Base-by-base conservation (phyloP, 352 stramenopile species). In the Pythium guiyangense region DNA sequence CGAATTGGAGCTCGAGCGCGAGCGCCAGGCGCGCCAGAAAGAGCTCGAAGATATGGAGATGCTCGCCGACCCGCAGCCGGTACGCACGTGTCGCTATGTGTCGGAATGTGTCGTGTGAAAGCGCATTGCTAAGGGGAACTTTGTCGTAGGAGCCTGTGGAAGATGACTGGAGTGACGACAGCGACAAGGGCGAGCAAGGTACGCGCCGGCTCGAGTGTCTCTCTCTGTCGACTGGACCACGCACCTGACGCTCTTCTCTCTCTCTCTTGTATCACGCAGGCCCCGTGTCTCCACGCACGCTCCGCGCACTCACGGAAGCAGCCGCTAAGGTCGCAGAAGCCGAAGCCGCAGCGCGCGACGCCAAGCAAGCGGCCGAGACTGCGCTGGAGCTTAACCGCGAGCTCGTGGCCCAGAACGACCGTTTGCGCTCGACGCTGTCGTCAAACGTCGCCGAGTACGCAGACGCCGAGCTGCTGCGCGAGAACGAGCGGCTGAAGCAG, bases 311-410 rank as follows among this genome's bases (percentile, higher is more conserved):
- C 10, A 91, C 78, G 3, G 81, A 89, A 57, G 83, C 79, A 0
- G 83, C 79, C 1, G 74, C 76, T 3, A 90, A 88, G 66, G 82
- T 92, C 39, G 82, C 82, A 0, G 82, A 92, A 52, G 82, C 82
- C 0, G 82, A 92, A 45, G 69, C 79, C 17, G 77, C 77, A 1
- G 82, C 82, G 14, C 69, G 80, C n/a, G 82, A 92, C 49, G 82
- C 82, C 11, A 90, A 92, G 56, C 62, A 75, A 20, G 78, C 78
- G 42, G 78, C 78, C 20, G 77, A 84, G 55, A 59, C 73, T 11
- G 78, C 78, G 5, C 49, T 88, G 26, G 73, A 86, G 61, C 57
- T 86, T 1, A 88, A 86, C 66, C 73, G 68, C 25, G 78, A 86
- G 42, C 66, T 88, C 20, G 70, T 85, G 11, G 35, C 67, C 17